Evolutionary conservation across 179 eudicot species (phyloP), one percentile per base, ranked within the genome.

Genomic region (Dionaea muscipula): DNA sequence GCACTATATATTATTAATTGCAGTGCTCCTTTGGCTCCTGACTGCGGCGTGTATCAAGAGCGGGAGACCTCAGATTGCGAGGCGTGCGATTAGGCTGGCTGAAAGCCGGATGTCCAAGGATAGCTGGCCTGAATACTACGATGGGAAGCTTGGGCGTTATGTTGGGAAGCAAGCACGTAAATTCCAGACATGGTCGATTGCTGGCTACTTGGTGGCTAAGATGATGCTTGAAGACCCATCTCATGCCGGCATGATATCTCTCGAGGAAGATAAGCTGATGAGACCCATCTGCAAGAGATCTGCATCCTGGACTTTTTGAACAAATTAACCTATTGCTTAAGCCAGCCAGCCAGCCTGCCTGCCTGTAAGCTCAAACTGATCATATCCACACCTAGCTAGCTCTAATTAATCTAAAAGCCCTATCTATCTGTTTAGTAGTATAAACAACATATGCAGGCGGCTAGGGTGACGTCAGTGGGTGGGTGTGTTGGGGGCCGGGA

Each of bases 191-290:
- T 85, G 94, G 94, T 79, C 94, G 13, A 77, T 84, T 43, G 81
- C 94, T 20, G 88, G 94, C 43, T 84, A 84, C 72, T 62, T 84
- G 57, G 94, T 84, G 25, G 88, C 94, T 7, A 81, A 77, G 60
- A 77, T 84, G 85, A 70, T 84, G 88, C 78, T 84, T 15, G 94
- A 81, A 61, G 88, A 84, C 51, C 88, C 94, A 1, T 81, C 94
- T 53, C 85, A 81, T 62, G 35, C 81, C 60, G 94, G 88, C 15
- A 84, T 84, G 88, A 71, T 84, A 6, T 84, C 94, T 0, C 69
- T 84, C 1, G 94, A 84, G 57, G 94, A 84, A 66, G 94, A 84
- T 70, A 84, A 75, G 56, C 78, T 79, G 67, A 79, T 81, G 74
- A 67, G 73, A 40, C 77, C 94, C 16, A 73, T 44, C 11, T 57